phyloP scores from a whole-genome alignment of 1,284 basidiomycete species.

The Inonotus obliquus region DNA sequence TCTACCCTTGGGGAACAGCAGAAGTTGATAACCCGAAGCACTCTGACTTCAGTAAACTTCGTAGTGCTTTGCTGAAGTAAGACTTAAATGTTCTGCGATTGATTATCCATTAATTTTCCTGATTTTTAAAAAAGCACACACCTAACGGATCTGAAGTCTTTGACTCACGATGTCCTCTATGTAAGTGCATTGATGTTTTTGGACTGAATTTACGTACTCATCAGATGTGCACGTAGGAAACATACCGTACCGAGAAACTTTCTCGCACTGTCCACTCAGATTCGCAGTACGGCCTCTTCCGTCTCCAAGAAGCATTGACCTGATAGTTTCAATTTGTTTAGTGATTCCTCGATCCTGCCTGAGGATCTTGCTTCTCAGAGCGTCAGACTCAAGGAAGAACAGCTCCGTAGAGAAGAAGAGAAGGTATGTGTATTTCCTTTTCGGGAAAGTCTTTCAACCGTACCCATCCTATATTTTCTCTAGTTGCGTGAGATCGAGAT shows the following conservation, averaged over 20 bases:
- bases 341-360: conserved; percentile 85
- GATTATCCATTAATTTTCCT: too few species aligned
- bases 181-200: conserved; percentile 10
- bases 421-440: conserved; percentile 47
- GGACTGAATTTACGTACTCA: not conserved
- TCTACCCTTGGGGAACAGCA: conserved; percentile 98
- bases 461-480: conserved; percentile 17
- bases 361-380: conserved; percentile 97
- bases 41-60: conserved; percentile 92
- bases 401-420: conserved; percentile 95
- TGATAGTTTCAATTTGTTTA: conserved; percentile 27
- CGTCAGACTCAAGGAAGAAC: conserved; percentile 97
- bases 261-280: conserved; percentile 90
- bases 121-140: conserved; percentile 63
- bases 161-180: conserved; percentile 93
- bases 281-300: conserved; percentile 52
- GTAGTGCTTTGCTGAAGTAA: conserved; percentile 87
- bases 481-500: conserved; percentile 97
- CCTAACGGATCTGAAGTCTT: conserved; percentile 87
- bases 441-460: not conserved
- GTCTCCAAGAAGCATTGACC: conserved; percentile 17
- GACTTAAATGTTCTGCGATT: too few species aligned
- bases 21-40: conserved; percentile 99
- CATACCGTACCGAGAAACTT: conserved; percentile 97
- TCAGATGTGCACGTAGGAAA: conserved; percentile 53